phyloP scores from a whole-genome alignment of 192 early-diverging fungal species.

The Coemansia sp. region DNA sequence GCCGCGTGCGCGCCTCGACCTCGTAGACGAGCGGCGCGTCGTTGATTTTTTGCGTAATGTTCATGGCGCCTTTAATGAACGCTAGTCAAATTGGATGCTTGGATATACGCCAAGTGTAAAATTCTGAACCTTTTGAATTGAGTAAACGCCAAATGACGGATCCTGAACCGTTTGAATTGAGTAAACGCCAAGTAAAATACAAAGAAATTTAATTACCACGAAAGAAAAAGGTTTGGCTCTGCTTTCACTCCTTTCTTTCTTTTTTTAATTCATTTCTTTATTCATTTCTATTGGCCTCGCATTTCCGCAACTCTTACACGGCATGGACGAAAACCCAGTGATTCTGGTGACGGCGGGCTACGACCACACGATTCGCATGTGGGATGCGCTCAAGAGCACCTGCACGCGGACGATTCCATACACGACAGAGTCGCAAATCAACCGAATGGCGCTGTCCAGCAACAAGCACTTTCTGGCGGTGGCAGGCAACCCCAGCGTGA shows the following conservation, averaged over 20 bases:
- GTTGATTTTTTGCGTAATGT: constrained; percentile 61
- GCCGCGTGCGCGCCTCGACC: constrained; percentile 41
- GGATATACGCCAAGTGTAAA: background rate
- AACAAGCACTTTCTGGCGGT: constrained; percentile 52
- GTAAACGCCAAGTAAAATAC: constrained; percentile 4
- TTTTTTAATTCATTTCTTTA: background rate
- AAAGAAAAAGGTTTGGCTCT: background rate
- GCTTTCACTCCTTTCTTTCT: background rate
- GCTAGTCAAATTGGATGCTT: too few species aligned
- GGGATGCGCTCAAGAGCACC: constrained; percentile 54
- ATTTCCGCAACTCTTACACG: background rate
- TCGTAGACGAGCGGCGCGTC: constrained; percentile 82
- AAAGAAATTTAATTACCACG: constrained; percentile 3
- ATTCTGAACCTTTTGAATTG: too few species aligned
- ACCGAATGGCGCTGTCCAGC: constrained; percentile 52
- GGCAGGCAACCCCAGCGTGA: constrained; percentile 48
- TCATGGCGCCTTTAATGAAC: constrained; percentile 13
- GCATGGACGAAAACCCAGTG: constrained; percentile 48
- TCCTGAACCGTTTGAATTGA: background rate
- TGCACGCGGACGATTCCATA: constrained; percentile 51
- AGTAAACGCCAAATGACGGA: background rate
- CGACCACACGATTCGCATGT: constrained; percentile 54
- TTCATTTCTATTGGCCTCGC: background rate
- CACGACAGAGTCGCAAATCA: constrained; percentile 51
- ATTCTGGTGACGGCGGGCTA: constrained; percentile 51